Conservation (phyloP, 179 eudicot species). For the Spinacia oleracea region DNA sequence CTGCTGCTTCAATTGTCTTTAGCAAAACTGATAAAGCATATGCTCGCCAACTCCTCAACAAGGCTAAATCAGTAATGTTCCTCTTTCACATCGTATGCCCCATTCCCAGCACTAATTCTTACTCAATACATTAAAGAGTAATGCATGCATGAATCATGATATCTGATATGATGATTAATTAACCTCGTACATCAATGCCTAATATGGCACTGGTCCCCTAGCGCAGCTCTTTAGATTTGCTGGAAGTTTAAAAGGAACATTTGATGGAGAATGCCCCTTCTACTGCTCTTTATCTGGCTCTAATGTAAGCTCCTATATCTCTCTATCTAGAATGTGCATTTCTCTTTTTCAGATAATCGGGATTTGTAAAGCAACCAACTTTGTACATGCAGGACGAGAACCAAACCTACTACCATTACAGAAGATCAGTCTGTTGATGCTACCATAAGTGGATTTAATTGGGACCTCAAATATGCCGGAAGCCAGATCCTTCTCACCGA, state of each 20-base stretch:
- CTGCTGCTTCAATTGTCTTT: slow-evolving; percentile 72
- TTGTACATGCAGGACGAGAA: slow-evolving; percentile 60
- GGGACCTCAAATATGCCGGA: slow-evolving; percentile 91
- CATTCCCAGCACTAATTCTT: not conserved
- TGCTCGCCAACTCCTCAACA: slow-evolving; percentile 52
- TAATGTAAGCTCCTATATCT: slow-evolving; percentile 42
- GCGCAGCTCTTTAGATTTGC: slow-evolving; percentile 74
- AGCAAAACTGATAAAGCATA: slow-evolving; percentile 47
- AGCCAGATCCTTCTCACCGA: slow-evolving; percentile 65
- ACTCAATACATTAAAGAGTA: not conserved
- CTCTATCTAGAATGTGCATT: not conserved
- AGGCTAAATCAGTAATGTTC: slow-evolving; percentile 55
- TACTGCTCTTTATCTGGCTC: slow-evolving; percentile 87
- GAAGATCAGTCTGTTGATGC: slow-evolving; percentile 52
- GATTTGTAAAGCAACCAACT: slow-evolving; percentile 70
- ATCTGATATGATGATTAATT: not conserved
- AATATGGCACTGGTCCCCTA: not conserved
- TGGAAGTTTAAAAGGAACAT: slow-evolving; percentile 54
- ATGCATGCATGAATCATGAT: not conserved
- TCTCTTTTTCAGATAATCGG: not conserved
- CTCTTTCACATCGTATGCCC: not conserved
- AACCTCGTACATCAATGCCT: slow-evolving; percentile 15
- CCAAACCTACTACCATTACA: slow-evolving; percentile 43
- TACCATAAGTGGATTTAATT: slow-evolving; percentile 61
- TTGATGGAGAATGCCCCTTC: slow-evolving; percentile 87